phyloP scores from a whole-genome alignment of 352 stramenopile species.

The Phytophthora tentaculata region DNA sequence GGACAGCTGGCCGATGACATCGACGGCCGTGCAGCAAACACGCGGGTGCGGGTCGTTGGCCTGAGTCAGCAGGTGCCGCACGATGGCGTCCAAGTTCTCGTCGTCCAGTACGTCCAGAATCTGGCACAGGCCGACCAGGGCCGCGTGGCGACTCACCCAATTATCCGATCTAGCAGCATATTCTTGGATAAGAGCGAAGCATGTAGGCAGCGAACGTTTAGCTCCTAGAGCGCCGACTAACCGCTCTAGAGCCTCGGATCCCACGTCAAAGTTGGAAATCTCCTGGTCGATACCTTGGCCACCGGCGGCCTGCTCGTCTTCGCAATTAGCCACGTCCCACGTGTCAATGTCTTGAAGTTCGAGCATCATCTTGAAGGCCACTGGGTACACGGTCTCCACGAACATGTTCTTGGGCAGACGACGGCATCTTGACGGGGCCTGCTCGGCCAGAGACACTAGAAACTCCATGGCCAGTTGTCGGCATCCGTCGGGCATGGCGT shows the following conservation, averaged over 20 bases:
- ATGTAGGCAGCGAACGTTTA: constrained; percentile 76
- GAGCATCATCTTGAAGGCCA: constrained; percentile 88
- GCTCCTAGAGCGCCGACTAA: constrained; percentile 69
- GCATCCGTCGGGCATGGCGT: constrained; percentile 63
- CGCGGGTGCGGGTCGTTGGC: constrained; percentile 73
- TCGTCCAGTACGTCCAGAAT: constrained; percentile 78
- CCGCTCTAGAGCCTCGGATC: constrained; percentile 78
- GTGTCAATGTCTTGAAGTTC: constrained; percentile 77
- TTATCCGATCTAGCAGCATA: constrained; percentile 65
- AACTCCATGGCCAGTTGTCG: constrained; percentile 88
- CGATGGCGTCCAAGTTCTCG: constrained; percentile 72
- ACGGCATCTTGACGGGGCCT: constrained; percentile 63
- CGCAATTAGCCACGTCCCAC: constrained; percentile 72
- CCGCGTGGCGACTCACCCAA: constrained; percentile 80
- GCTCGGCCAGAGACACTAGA: constrained; percentile 79
- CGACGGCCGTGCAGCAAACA: constrained; percentile 85
- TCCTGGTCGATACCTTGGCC: constrained; percentile 58
- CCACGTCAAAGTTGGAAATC: constrained; percentile 90
- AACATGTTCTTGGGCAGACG: constrained; percentile 82
- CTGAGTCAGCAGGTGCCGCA: constrained; percentile 71
- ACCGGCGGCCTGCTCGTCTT: constrained; percentile 62
- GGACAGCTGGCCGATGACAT: constrained; percentile 81
- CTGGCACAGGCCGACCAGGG: constrained; percentile 82
- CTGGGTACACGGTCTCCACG: constrained; percentile 70
- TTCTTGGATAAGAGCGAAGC: constrained; percentile 79